Conservation (phyloP, 2,329 filamentous ascomycete species). For the Zasmidium citrigriseum region DNA sequence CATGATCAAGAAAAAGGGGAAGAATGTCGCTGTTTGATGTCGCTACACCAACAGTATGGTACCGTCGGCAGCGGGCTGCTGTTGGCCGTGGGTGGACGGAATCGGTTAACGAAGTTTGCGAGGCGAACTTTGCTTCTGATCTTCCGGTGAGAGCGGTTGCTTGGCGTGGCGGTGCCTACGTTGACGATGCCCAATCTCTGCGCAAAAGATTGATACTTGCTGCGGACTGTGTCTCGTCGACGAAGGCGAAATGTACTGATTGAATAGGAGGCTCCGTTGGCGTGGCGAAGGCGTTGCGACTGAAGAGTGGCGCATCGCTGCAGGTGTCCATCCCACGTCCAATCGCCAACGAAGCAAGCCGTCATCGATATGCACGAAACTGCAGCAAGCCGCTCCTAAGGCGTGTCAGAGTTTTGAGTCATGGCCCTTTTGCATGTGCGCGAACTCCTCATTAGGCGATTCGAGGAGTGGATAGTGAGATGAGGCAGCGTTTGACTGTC, state of each 20-base stretch:
- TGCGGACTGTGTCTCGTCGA: background rate
- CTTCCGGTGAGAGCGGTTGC: background rate
- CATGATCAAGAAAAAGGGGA: background rate
- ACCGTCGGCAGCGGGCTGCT: background rate
- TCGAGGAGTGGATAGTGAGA: background rate
- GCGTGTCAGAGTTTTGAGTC: slow-evolving; percentile 15
- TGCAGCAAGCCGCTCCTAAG: slow-evolving; percentile 15
- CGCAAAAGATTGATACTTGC: background rate
- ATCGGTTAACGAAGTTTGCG: background rate
- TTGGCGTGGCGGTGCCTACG: background rate
- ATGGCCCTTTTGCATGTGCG: slow-evolving; percentile 14
- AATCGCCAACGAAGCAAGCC: slow-evolving; percentile 15
- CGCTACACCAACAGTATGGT: background rate
- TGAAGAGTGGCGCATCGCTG: slow-evolving; percentile 11
- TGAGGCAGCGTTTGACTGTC: background rate
- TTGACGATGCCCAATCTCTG: background rate
- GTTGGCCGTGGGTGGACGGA: background rate
- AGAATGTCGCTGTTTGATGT: background rate
- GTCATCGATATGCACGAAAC: slow-evolving; percentile 21
- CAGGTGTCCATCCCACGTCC: slow-evolving; percentile 8
- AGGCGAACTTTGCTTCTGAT: background rate
- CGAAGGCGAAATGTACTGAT: background rate
- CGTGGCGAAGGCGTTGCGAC: slow-evolving; percentile 1
- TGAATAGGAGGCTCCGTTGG: background rate
- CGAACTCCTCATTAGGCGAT: background rate